Conservation (phyloP, 176 grass and related monocot genomes). For the Secale cereale region DNA sequence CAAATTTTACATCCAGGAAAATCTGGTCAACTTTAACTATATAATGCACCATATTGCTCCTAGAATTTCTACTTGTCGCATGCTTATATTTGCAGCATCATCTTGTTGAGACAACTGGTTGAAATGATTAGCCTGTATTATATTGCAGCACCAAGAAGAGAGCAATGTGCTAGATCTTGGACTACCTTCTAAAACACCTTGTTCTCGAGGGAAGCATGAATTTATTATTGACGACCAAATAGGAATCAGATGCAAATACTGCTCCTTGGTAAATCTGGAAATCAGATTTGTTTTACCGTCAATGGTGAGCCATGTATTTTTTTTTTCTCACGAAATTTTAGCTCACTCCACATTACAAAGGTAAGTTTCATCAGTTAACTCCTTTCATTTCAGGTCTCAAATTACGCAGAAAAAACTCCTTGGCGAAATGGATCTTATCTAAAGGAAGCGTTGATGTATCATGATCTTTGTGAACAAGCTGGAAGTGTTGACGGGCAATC, state of each 20-base stretch:
- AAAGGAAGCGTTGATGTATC: slow-evolving; percentile 42
- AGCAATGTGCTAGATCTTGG: slow-evolving; percentile 25
- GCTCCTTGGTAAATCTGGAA: slow-evolving; percentile 57
- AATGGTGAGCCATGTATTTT: slow-evolving; percentile 45
- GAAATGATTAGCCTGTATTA: slow-evolving; percentile 20
- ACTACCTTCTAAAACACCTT: slow-evolving; percentile 28
- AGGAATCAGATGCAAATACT: slow-evolving; percentile 68
- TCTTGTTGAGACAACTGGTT: slow-evolving; percentile 13
- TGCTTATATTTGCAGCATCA: slow-evolving; percentile 1
- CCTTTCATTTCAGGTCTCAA: slow-evolving; percentile 40
- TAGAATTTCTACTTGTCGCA: background rate
- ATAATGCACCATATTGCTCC: background rate
- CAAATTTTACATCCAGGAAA: background rate
- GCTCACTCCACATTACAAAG: background rate
- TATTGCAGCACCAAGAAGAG: slow-evolving; percentile 41
- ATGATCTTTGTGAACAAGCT: slow-evolving; percentile 48
- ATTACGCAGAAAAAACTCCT: slow-evolving; percentile 37
- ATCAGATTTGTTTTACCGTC: slow-evolving; percentile 55
- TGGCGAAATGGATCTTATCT: slow-evolving; percentile 34
- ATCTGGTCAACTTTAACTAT: slow-evolving; percentile 4
- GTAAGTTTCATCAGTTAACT: slow-evolving; percentile 16
- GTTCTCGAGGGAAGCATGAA: slow-evolving; percentile 55
- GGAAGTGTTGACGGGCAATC: slow-evolving; percentile 22
- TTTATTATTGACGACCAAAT: slow-evolving; percentile 63
- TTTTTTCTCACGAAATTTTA: background rate